phyloP scores from a whole-genome alignment of 352 stramenopile species.

The Phytophthora hibernalis region DNA sequence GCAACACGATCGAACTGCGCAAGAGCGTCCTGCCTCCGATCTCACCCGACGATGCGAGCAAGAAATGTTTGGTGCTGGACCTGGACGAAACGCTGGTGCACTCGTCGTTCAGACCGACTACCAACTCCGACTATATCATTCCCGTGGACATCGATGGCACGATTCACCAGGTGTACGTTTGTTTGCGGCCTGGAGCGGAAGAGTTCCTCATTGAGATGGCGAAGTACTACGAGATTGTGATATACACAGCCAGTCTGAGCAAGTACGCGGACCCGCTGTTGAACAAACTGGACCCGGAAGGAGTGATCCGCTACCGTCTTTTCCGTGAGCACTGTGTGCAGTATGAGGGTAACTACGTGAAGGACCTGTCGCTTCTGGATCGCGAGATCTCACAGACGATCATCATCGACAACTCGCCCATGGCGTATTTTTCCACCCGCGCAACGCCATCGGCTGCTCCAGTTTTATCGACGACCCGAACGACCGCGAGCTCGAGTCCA shows the following conservation, averaged over 20 bases:
- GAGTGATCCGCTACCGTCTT: constrained; percentile 90
- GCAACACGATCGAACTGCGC: constrained; percentile 57
- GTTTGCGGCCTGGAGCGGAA: constrained; percentile 94
- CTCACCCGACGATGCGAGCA: constrained; percentile 60
- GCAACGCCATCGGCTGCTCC: constrained; percentile 81
- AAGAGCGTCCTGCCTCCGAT: constrained; percentile 64
- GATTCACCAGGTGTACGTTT: constrained; percentile 90
- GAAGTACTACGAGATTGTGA: constrained; percentile 98
- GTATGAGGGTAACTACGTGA: constrained; percentile 97
- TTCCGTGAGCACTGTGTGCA: constrained; percentile 96
- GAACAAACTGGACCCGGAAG: constrained; percentile 94
- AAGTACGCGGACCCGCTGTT: constrained; percentile 98
- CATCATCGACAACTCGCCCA: constrained; percentile 99
- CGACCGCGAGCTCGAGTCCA: constrained; percentile 91
- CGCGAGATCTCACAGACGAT: constrained; percentile 94
- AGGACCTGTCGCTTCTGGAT: constrained; percentile 96
- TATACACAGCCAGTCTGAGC: constrained; percentile 98
- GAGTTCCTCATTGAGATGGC: constrained; percentile 97
- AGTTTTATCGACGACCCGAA: constrained; percentile 92
- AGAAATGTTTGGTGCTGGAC: constrained; percentile 95
- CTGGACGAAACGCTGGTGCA: constrained; percentile 99
- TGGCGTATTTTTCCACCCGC: constrained; percentile 98
- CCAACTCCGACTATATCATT: constrained; percentile 96
- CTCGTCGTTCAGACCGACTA: constrained; percentile 95
- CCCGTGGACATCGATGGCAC: constrained; percentile 95